phyloP scores from a whole-genome alignment of 2,329 filamentous ascomycete genomes.

The Waltergamsia citrina region DNA sequence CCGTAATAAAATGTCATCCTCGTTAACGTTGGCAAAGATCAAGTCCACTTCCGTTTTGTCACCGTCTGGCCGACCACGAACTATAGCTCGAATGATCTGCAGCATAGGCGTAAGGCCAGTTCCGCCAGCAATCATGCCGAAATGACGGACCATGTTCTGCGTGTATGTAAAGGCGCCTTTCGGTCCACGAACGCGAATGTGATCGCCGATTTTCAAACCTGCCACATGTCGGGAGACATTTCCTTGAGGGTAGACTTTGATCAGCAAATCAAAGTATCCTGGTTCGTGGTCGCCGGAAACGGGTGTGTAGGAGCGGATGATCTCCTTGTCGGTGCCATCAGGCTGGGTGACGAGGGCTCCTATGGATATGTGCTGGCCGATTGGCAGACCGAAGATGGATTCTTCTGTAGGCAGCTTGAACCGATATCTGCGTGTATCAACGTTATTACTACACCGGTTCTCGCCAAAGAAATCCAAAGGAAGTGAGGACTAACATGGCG shows the following conservation, averaged over 20 bases:
- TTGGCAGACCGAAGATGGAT: constrained; percentile 87
- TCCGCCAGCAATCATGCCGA: constrained; percentile 96
- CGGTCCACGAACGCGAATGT: constrained; percentile 83
- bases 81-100: constrained; percentile 86
- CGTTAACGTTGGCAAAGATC: constrained; percentile 94
- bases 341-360: constrained; percentile 61
- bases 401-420: constrained; percentile 72
- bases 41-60: constrained; percentile 87
- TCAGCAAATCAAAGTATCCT: constrained; percentile 90
- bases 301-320: constrained; percentile 86
- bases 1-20: constrained; percentile 84
- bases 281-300: constrained; percentile 83
- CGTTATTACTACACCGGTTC: neutral
- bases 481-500: constrained; percentile 59
- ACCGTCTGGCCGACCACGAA: constrained; percentile 66
- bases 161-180: constrained; percentile 98
- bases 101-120: constrained; percentile 99
- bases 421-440: constrained; percentile 59
- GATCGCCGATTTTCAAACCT: constrained; percentile 70
- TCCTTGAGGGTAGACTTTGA: constrained; percentile 95
- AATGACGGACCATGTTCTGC: constrained; percentile 91
- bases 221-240: constrained; percentile 96
- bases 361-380: constrained; percentile 98
- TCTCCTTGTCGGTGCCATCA: constrained; percentile 69
- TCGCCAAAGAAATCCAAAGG: neutral